Conservation (phyloP, 108 stramenopile genomes). For the Nannochloropsis oceanica region DNA sequence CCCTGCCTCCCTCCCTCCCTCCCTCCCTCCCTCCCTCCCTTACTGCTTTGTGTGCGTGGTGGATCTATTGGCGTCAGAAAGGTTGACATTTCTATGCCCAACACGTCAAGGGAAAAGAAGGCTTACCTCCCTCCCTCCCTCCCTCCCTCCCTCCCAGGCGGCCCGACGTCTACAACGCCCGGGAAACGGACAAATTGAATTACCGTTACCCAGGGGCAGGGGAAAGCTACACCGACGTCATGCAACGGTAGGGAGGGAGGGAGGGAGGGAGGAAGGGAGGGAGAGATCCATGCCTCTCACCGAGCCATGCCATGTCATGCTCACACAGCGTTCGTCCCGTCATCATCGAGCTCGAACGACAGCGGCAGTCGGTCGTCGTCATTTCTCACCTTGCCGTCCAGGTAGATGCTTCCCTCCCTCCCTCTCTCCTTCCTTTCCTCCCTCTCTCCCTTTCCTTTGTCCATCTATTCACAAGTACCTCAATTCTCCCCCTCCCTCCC, state of each 20-base stretch:
- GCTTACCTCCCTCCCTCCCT: neutral
- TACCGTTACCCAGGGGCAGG: no score
- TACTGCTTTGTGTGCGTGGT: neutral
- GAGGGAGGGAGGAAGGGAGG: no score
- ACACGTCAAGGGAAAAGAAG: neutral
- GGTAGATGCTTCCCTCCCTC: neutral
- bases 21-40: neutral
- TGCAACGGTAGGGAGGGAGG: no score
- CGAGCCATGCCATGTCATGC: neutral
- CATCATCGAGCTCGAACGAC: neutral
- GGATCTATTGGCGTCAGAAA: neutral
- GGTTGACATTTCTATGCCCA: neutral
- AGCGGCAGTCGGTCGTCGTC: neutral
- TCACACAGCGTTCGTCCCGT: neutral
- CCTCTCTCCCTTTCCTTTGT: neutral
- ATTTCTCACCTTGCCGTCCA: neutral
- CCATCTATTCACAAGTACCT: neutral
- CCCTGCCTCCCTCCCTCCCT: neutral
- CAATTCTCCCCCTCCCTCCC: neutral
- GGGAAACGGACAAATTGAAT: no score
- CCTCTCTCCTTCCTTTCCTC: neutral
- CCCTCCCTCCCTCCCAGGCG: neutral
- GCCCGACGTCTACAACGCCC: neutral
- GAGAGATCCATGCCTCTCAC: neutral
- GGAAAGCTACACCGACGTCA: no score